A percentile compares a stretch with the other conserved stretches of the same genome.
Evolutionary conservation across 768 basidiomycete species (phyloP).

Genomic region (Boletus edulis): DNA sequence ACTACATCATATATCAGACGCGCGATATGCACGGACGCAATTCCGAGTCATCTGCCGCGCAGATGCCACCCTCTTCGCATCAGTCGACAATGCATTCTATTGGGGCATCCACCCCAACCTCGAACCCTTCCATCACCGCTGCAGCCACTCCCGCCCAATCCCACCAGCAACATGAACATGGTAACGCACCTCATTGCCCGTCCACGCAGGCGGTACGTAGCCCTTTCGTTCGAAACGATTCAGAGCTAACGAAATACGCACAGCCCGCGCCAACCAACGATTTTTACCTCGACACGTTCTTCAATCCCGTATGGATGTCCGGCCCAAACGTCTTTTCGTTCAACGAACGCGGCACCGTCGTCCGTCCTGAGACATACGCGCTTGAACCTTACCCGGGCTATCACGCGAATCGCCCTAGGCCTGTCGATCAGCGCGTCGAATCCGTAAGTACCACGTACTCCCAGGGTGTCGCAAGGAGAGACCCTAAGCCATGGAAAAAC

Average conservation of each 20-base stretch:
- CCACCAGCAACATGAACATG: not conserved
- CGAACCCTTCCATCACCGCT: not conserved
- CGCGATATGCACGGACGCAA: not conserved
- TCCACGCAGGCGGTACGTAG: not conserved
- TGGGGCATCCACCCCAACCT: not conserved
- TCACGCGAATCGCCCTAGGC: not conserved
- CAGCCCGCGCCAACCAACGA: constrained; percentile 20
- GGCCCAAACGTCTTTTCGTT: constrained; percentile 15
- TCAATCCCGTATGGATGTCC: constrained; percentile 35
- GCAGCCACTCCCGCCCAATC: not conserved
- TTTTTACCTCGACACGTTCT: constrained; percentile 50
- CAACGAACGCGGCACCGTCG: constrained; percentile 5
- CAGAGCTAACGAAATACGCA: not conserved
- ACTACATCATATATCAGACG: not conserved
- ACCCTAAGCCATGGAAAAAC: constrained; percentile 16
- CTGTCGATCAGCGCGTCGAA: not conserved
- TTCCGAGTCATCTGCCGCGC: not conserved
- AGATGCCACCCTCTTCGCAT: not conserved
- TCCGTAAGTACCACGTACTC: not conserved
- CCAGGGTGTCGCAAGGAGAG: not conserved
- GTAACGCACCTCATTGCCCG: not conserved
- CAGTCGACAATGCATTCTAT: not conserved
- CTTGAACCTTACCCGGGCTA: constrained; percentile 2
- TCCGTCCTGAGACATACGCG: not conserved
- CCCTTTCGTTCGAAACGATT: no score